Base-by-base conservation (phyloP, 83 land plant genomes). In the Picea abies region DNA sequence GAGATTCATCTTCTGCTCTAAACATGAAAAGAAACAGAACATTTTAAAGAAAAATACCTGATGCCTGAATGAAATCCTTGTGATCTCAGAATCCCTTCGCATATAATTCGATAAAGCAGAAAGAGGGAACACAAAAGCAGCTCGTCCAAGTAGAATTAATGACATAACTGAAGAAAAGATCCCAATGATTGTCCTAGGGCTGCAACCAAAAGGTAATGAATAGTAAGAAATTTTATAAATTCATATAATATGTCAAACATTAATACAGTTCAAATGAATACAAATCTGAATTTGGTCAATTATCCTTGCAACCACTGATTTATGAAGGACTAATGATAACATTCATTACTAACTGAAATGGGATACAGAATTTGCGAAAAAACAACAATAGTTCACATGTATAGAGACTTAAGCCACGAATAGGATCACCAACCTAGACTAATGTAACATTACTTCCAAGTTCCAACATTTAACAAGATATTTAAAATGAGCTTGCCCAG, bases 61-160 rank as follows among this genome's bases (percentile, higher is more conserved):
- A 76, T 92, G 91, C 44, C 83, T 91, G 56, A 87, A 82, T 26
- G 90, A 85, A 41, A 94, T 90, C 69, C 84, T 63, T 9, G 84
- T 70, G 16, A 86, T 87, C 7, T 70, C 76, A 37, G 85, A 76
- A 81, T 66, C 81, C 69, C 86, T 82, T 61, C 83, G 89, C 75
- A 90, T 76, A 71, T 88, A 91, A 70, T 96, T 96, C 58, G 95
- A 88, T 9, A 96, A 58, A 26, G 83, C 81, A 52, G 97, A 94
- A 26, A 96, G 90, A 64, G 96, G 98, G 83, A 96, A 96, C 29
- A 96, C 95, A 84, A 94, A 96, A 11, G 98, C 96, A 25, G 96
- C 96, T 81, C 98, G 93, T 37, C 97, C 94, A 79, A 94, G 81
- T 78, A 91, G 52, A 52, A 82, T 41, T 37, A 82, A 35, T 3